phyloP scores from a whole-genome alignment of 345 rosid genomes.

The Excoecaria agallocha region DNA sequence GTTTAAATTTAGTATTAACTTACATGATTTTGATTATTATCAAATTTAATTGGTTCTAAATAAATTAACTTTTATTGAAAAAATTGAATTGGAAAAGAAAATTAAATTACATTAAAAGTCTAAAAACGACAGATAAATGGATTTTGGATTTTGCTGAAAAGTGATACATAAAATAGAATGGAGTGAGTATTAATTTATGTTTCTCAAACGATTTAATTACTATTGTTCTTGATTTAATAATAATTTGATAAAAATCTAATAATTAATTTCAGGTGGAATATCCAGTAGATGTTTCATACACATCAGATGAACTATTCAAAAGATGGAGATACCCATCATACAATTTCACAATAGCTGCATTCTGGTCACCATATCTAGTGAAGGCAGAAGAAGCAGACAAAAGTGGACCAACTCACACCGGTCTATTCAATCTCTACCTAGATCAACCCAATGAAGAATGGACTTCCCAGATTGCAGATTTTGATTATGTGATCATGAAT shows the following conservation, averaged over 20 bases:
- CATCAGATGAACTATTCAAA: slow-evolving; percentile 53
- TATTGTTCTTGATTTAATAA: not conserved
- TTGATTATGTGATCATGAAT: slow-evolving; percentile 59
- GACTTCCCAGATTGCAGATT: slow-evolving; percentile 52
- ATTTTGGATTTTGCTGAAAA: too few relatives aligned
- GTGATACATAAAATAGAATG: too few relatives aligned
- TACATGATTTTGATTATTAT: too few relatives aligned
- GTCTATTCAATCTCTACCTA: slow-evolving; percentile 58
- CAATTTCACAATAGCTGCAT: slow-evolving; percentile 69
- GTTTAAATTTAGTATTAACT: too few relatives aligned
- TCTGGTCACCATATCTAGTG: slow-evolving; percentile 70
- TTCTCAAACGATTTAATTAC: too few relatives aligned
- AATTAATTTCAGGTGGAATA: slow-evolving; percentile 53
- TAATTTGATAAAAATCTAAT: not conserved
- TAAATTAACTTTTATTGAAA: too few relatives aligned
- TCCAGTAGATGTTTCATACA: slow-evolving; percentile 60
- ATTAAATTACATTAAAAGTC: too few relatives aligned
- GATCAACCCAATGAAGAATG: slow-evolving; percentile 57
- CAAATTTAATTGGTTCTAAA: too few relatives aligned
- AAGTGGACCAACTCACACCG: slow-evolving; percentile 36
- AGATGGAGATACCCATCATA: slow-evolving; percentile 61
- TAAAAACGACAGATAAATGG: too few relatives aligned
- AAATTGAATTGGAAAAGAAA: too few relatives aligned
- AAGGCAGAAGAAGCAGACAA: slow-evolving; percentile 38
- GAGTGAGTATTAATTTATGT: too few relatives aligned